phyloP scores from a whole-genome alignment of 1,284 basidiomycete species.

The Marasmius sp. region DNA sequence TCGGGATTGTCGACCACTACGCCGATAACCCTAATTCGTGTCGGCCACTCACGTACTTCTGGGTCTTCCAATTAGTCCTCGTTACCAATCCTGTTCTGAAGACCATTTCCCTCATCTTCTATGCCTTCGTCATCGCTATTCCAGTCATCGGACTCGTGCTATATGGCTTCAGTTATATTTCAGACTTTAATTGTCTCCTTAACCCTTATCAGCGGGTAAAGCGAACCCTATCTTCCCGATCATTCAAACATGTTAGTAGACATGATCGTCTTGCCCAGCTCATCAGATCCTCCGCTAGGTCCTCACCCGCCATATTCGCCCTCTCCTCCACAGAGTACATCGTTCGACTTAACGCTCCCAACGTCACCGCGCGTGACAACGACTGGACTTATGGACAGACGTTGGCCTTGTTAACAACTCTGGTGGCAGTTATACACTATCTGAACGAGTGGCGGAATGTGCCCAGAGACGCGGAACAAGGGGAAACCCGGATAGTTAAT shows the following conservation, averaged over 20 bases:
- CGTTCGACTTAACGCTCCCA: neutral
- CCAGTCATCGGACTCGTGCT: too few species aligned
- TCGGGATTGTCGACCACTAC: too few species aligned
- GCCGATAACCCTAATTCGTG: neutral
- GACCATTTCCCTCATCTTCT: neutral
- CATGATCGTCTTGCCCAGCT: too few species aligned
- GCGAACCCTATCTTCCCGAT: too few species aligned
- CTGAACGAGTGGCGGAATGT: neutral
- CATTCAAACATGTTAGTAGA: too few species aligned
- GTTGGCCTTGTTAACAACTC: neutral
- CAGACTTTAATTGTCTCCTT: too few species aligned
- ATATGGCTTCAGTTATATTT: too few species aligned
- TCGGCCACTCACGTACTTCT: neutral
- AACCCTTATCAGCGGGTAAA: too few species aligned
- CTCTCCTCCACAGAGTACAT: neutral
- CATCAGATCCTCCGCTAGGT: too few species aligned
- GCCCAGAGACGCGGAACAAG: neutral
- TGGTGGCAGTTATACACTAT: neutral
- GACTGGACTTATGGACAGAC: neutral
- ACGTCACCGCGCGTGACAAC: neutral
- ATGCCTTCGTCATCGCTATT: too few species aligned
- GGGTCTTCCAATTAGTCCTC: neutral
- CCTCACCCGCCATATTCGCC: neutral
- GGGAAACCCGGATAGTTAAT: too few species aligned
- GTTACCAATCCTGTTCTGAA: neutral